Evolutionary conservation across 371 early-diverging fungal species (phyloP), one percentile per base, ranked within the genome.

Genomic region (Apophysomyces variabilis): DNA sequence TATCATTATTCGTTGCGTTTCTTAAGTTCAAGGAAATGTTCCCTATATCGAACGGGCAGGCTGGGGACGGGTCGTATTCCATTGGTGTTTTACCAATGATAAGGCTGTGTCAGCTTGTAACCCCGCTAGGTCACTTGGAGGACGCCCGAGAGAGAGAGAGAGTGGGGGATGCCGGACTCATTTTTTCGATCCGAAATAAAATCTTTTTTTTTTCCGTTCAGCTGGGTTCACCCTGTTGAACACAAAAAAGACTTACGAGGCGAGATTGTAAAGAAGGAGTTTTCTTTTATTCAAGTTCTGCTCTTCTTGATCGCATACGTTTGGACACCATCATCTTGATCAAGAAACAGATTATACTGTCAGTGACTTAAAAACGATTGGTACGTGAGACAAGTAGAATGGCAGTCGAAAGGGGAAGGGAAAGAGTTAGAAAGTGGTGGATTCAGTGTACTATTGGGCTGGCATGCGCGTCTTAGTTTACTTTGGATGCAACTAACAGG

Each of bases 241-340:
- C 54, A 50, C 32, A 26, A 26, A 26, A 26, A 50, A 50, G 54
- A 21, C 21, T 50, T 21, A 50, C 9, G 21, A 21, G 54, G 54
- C 41, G 41, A 50, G 54, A 50, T 50, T 50, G 54, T 50, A 50
- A 18, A 50, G 54, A 50, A 50, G 21, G 21, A 11, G 21, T 16
- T 32, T 50, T 21, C 11, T 41, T 50, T 21, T 50, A 50, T 50
- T 11, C 7, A n/a, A 50, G 54, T 50, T 26, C 54, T 21, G 54
- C 54, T 50, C 54, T 50, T 50, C 54, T 50, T 50, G 54, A 50
- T 50, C 54, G 54, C 54, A 18, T 50, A 50, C 54, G 54, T 50
- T 50, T 50, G 54, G 54, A 50, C 54, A 26, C 54, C 54, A 50
- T 50, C 54, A 50, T 50, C 54, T 50, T 50, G 54, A 50, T 50